Base-by-base conservation (phyloP, 1,284 basidiomycete genomes). In the Boletus holoroseus region DNA sequence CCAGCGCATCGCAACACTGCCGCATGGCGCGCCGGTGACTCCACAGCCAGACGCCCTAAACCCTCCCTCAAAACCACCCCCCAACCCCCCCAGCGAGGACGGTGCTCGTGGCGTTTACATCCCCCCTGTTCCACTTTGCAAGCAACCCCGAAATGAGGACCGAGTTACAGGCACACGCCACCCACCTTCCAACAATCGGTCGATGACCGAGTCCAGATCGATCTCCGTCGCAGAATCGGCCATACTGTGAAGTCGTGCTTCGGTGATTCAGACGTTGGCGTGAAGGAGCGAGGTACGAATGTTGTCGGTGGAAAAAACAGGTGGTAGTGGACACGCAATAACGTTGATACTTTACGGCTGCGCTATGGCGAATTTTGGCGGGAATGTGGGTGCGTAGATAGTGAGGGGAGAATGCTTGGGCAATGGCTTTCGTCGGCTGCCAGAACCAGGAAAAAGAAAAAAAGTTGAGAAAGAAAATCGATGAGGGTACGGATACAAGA, bases 181-280 rank as follows among this genome's bases (percentile, higher is more conserved):
- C 89, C 76, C 76, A 94, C 94, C 94, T 85, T 96, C 94, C 59
- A 96, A 78, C 59, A 96, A 79, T 57, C 93, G 82, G 84, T 96
- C 94, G 69, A 97, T 96, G 77, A 96, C 91, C 72, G 92, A 94
- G 78, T 97, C 94, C 59, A 97, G 82, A 81, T 96, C 94, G 73
- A 96, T 94, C 71, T 95, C 93, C 66, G 85, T 85, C 58, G 77
- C 72, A 56, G 80, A 72, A 63, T 85, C 83, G 63, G 82, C 78
- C 81, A 82, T 82, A 47, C 47, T 45, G 53, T 36, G 43, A 37
- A 27, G 55, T 49, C 51, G 58, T 56, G 46, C 28, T 53, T 49
- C 34, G 37, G 50, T 30, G 35, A 49, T 55, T 58, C 34, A 50
- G 46, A 45, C 16, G 53, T 50, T 49, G 61, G 55, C 36, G 59